Conservation (phyloP, 2,329 filamentous ascomycete species). For the Didymella pinodella region DNA sequence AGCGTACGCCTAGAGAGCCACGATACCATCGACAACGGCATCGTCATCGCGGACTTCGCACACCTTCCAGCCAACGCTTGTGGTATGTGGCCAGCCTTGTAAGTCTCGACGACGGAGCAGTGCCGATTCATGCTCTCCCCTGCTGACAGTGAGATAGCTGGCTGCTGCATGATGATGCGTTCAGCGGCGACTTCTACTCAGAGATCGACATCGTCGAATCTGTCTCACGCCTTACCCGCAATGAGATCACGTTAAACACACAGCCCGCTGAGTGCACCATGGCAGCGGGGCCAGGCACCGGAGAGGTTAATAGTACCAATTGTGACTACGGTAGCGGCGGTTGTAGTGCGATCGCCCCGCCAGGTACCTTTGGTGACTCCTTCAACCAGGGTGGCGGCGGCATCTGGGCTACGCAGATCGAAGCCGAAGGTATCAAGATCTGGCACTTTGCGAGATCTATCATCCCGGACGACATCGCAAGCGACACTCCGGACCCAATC, state of each 20-base stretch:
- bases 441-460: constrained; percentile 59
- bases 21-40: constrained; percentile 32
- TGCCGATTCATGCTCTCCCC: neutral
- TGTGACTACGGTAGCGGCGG: constrained; percentile 12
- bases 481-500: constrained; percentile 54
- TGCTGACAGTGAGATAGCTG: constrained; percentile 23
- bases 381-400: constrained; percentile 53
- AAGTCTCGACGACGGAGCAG: constrained; percentile 3
- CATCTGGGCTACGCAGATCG: constrained; percentile 60
- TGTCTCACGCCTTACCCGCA: constrained; percentile 40
- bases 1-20: constrained; percentile 36
- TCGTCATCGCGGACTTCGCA: constrained; percentile 41
- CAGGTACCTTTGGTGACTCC: constrained; percentile 27
- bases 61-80: constrained; percentile 41
- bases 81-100: constrained; percentile 47
- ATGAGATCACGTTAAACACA: constrained; percentile 35
- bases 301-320: constrained; percentile 1
- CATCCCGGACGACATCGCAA: constrained; percentile 57
- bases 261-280: constrained; percentile 12
- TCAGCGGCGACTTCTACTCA: constrained; percentile 53
- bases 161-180: constrained; percentile 53
- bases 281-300: constrained; percentile 10
- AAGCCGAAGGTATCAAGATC: constrained; percentile 56
- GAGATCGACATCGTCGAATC: constrained; percentile 56
- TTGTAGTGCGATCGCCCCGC: constrained; percentile 22